These are phyloP conservation scores for Actinidia arguta DNA, from an alignment of 179 eudicot species.

Conservation along the genomic window DNA sequence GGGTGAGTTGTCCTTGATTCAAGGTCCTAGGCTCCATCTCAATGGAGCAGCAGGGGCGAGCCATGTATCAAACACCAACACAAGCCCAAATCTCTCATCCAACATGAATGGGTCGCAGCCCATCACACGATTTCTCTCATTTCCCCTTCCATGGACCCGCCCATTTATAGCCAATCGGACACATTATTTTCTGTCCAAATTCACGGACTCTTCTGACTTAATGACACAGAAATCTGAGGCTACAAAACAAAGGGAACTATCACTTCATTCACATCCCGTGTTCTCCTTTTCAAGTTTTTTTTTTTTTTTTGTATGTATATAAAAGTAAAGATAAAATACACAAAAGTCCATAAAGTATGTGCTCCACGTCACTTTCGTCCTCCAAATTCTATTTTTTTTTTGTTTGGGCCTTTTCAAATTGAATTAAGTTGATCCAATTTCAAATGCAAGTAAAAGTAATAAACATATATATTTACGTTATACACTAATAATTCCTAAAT, in stretches of 20 bases:
- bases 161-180: not conserved
- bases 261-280: slow-evolving; percentile 17
- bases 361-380: too few relatives aligned
- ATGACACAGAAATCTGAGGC: not conserved
- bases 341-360: too few relatives aligned
- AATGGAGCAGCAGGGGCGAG: slow-evolving; percentile 39
- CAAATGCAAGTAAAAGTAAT: too few relatives aligned
- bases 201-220: slow-evolving; percentile 20
- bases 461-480: too few relatives aligned
- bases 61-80: slow-evolving; percentile 25
- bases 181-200: not conserved
- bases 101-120: slow-evolving; percentile 16
- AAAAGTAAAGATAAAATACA: too few relatives aligned
- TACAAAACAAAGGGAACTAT: not conserved
- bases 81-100: not conserved
- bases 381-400: too few relatives aligned
- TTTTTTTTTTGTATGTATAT: too few relatives aligned
- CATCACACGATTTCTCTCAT: not conserved
- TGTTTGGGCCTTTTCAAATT: too few relatives aligned
- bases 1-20: slow-evolving; percentile 32
- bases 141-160: not conserved
- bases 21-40: slow-evolving; percentile 47
- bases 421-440: too few relatives aligned
- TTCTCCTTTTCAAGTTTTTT: not conserved
- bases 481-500: too few relatives aligned